Conservation (phyloP, 139 green algal species). For the Ettlia oleoabundans region DNA sequence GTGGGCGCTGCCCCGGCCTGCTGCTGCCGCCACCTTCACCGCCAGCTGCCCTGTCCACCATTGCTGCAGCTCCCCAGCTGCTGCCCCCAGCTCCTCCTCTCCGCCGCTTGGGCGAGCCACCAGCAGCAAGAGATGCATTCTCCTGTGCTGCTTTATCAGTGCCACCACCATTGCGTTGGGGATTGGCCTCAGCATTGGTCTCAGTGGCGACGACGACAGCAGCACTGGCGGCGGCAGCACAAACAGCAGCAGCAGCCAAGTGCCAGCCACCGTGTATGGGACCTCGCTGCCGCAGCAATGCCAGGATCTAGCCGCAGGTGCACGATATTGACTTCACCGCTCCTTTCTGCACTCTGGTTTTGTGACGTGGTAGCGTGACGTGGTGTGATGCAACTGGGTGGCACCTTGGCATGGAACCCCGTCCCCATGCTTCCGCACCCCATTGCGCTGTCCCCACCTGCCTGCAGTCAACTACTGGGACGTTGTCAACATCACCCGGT, state of each 20-base stretch:
- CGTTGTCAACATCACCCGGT: background rate
- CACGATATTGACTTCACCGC: too few relatives aligned
- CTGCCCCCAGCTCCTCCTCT: background rate
- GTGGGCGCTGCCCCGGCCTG: too few relatives aligned
- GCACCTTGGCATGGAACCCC: too few relatives aligned
- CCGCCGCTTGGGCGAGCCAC: background rate
- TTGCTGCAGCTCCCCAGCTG: background rate
- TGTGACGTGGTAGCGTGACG: too few relatives aligned
- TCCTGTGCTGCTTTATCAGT: background rate
- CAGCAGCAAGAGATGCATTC: constrained; percentile 21
- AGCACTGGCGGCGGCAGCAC: background rate
- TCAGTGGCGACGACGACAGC: background rate
- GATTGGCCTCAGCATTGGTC: constrained; percentile 7
- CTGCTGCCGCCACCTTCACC: too few relatives aligned
- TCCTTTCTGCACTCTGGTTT: too few relatives aligned
- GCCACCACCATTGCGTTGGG: background rate
- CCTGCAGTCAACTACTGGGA: background rate
- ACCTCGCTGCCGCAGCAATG: background rate
- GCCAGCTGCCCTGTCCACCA: background rate
- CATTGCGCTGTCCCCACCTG: too few relatives aligned
- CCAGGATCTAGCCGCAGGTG: background rate
- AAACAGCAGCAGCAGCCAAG: background rate
- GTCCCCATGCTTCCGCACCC: too few relatives aligned
- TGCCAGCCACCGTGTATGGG: background rate
- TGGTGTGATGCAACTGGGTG: too few relatives aligned